These are phyloP conservation scores for Yarrowia osloensis DNA, from an alignment of 805 yeast genomes.

Conservation along the genomic window DNA sequence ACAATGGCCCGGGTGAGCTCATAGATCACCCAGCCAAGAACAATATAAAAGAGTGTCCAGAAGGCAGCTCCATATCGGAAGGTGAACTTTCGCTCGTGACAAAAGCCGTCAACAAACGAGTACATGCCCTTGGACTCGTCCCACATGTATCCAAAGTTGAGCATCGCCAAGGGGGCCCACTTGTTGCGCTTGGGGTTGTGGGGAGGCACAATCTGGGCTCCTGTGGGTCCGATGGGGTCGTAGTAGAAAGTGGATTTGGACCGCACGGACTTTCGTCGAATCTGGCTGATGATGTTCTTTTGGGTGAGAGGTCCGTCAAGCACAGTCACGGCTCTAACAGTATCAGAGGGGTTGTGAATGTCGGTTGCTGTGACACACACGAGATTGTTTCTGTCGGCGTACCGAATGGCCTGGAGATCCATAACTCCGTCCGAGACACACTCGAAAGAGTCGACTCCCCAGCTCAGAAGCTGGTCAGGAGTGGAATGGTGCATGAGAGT, in stretches of 20 bases:
- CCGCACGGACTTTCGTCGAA: not conserved
- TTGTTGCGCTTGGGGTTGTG: conserved; percentile 32
- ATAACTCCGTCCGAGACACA: conserved; percentile 36
- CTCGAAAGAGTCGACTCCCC: conserved; percentile 38
- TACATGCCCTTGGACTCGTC: conserved; percentile 37
- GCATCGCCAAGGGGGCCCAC: conserved; percentile 34
- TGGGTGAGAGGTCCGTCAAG: conserved; percentile 31
- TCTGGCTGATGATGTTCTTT: conserved; percentile 20
- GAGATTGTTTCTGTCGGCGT: conserved; percentile 32
- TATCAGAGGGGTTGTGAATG: conserved; percentile 33
- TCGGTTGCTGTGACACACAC: conserved; percentile 36
- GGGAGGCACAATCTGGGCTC: conserved; percentile 31
- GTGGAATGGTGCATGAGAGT: conserved; percentile 35
- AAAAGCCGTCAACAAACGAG: conserved; percentile 37
- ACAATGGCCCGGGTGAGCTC: not conserved
- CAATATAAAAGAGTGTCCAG: conserved; percentile 31
- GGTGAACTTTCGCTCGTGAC: conserved; percentile 34
- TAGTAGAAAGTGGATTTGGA: conserved; percentile 30
- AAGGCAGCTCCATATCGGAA: conserved; percentile 32
- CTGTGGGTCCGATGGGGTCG: conserved; percentile 35
- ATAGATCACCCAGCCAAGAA: conserved; percentile 26
- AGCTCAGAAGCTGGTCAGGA: conserved; percentile 32
- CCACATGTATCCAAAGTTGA: conserved; percentile 37
- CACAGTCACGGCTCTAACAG: conserved; percentile 36
- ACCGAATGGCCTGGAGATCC: conserved; percentile 35